phyloP scores from a whole-genome alignment of 2,329 filamentous ascomycete species.

The Xylaria sp. region DNA sequence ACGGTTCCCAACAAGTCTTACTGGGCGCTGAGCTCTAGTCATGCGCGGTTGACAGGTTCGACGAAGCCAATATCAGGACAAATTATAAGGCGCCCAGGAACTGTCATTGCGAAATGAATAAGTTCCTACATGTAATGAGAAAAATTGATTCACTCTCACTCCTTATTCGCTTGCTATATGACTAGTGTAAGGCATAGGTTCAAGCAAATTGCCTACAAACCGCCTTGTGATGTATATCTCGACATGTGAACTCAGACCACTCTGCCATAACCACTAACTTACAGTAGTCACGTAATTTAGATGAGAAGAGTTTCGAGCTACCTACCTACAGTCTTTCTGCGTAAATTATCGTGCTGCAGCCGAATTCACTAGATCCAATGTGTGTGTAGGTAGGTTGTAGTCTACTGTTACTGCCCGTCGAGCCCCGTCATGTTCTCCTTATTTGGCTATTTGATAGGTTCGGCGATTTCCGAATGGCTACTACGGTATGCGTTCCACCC shows the following conservation, averaged over 20 bases:
- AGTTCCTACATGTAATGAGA: background rate
- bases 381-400: background rate
- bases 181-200: background rate
- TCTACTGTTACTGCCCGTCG: background rate
- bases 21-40: conserved; percentile 13
- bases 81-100: background rate
- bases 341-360: background rate
- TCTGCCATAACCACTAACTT: background rate
- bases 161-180: background rate
- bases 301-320: background rate
- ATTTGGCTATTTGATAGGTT: background rate
- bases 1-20: background rate
- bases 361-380: background rate
- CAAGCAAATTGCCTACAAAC: background rate
- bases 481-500: too few species aligned
- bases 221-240: background rate
- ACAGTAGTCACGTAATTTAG: too few species aligned
- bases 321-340: background rate
- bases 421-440: background rate
- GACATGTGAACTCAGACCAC: background rate
- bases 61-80: background rate
- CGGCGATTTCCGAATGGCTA: too few species aligned
- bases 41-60: conserved; percentile 32
- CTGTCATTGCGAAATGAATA: background rate
- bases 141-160: background rate